These are phyloP conservation scores for Pseudogymnoascus sp. DNA, from an alignment of 2,329 filamentous ascomycete genomes.

Conservation along the genomic window DNA sequence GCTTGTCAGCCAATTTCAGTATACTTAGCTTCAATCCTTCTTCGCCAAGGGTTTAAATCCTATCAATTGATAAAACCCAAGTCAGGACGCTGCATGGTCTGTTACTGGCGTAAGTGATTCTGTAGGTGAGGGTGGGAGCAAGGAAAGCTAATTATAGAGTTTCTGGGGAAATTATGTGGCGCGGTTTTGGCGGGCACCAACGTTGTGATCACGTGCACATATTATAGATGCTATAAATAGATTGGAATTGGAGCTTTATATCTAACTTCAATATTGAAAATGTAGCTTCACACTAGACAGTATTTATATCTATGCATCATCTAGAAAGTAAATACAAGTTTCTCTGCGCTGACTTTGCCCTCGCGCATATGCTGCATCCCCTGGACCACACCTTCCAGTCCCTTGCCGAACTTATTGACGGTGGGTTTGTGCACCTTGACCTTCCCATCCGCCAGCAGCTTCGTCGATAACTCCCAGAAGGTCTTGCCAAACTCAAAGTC, in stretches of 20 bases:
- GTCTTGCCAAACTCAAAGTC: constrained; percentile 32
- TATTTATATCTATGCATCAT: constrained; percentile 1
- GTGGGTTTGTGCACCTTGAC: constrained; percentile 30
- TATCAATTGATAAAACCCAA: background rate
- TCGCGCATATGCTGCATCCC: constrained; percentile 24
- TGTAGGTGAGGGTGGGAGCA: background rate
- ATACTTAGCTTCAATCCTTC: background rate
- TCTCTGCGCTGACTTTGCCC: constrained; percentile 34
- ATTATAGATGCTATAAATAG: background rate
- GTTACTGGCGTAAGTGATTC: background rate
- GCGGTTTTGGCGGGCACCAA: background rate
- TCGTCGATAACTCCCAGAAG: constrained; percentile 32
- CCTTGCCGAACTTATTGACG: constrained; percentile 26
- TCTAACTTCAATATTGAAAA: background rate
- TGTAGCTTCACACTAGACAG: background rate
- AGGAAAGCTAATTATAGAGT: background rate
- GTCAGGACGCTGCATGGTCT: background rate
- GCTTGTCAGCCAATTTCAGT: background rate
- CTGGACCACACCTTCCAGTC: constrained; percentile 24
- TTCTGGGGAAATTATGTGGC: background rate
- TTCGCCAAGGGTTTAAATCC: background rate
- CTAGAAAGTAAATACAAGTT: constrained; percentile 39
- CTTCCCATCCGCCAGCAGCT: constrained; percentile 32
- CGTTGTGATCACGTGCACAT: background rate
- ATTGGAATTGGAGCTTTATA: background rate